These are phyloP conservation scores for Geotrichum carabidarum DNA, from an alignment of 1,139 yeast genomes.

Conservation along the genomic window DNA sequence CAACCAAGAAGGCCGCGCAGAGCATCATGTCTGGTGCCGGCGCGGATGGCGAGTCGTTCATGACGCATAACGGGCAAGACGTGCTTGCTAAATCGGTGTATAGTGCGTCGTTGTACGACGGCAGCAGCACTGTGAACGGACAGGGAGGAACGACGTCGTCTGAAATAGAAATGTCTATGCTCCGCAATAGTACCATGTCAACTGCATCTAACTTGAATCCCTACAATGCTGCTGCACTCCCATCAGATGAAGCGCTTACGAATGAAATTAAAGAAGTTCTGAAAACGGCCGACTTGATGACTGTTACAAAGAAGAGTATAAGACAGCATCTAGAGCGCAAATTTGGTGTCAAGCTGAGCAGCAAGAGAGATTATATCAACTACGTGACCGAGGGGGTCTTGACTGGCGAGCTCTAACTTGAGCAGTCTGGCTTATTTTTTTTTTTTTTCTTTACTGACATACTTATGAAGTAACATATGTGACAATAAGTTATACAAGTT, in stretches of 20 bases:
- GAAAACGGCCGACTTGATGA: slow-evolving; percentile 39
- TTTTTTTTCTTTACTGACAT: too few species aligned
- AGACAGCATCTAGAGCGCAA: slow-evolving; percentile 36
- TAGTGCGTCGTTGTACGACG: slow-evolving; percentile 9
- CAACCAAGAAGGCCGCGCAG: not conserved
- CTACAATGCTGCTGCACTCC: slow-evolving; percentile 25
- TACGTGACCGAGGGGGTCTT: slow-evolving; percentile 40
- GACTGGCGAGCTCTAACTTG: slow-evolving; percentile 37
- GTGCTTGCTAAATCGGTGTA: slow-evolving; percentile 19
- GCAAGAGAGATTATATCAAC: slow-evolving; percentile 40
- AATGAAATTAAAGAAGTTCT: slow-evolving; percentile 38
- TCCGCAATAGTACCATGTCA: slow-evolving; percentile 20
- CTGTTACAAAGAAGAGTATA: slow-evolving; percentile 39
- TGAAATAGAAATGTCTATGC: slow-evolving; percentile 28
- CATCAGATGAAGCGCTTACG: slow-evolving; percentile 39
- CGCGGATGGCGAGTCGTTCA: not conserved
- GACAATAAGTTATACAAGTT: not conserved
- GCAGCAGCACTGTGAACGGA: not conserved
- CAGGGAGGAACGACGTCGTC: slow-evolving; percentile 3
- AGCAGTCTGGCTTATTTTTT: too few species aligned
- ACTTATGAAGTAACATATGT: not conserved
- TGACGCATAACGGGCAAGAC: slow-evolving; percentile 1
- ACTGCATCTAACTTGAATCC: slow-evolving; percentile 6
- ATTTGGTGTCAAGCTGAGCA: slow-evolving; percentile 35
- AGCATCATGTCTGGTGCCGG: too few species aligned